Base-by-base conservation (phyloP, 1,284 basidiomycete genomes). In the Pholiota adiposa region DNA sequence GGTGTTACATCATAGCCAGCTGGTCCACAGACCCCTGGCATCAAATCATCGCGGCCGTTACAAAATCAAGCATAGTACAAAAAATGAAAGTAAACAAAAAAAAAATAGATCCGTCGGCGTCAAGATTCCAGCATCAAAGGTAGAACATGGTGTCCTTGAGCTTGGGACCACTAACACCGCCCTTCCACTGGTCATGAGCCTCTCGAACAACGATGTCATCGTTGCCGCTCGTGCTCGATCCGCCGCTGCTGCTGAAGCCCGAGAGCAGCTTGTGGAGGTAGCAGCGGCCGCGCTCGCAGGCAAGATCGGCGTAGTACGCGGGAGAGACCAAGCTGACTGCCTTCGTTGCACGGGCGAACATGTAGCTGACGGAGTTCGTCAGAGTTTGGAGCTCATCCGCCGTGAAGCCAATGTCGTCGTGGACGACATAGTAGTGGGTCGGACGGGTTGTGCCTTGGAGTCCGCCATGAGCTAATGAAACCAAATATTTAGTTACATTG, bases 331-430 rank as follows among this genome's bases (percentile, higher is more conserved):
- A 79, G 66, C 87, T 89, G 54, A 93, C 90, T 0, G 89, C 90
- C 72, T 91, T 91, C 12, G 91, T 92, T 21, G 90, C 90, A 12
- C 91, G 86, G 16, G 86, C 86, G 67, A 89, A 93, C 79, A 89
- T 83, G 72, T 90, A 92, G 70, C 86, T 86, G 67, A 91, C 76
- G 25, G 84, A 74, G 72, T 90, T 83, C 14, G 85, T 86, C 44
- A 86, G 67, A 5, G 72, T 71, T 64, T 93, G 90, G 3, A 94
- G 76, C 54, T 81, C 78, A 69, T 93, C 89, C 0, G 88, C 83
- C 1, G 74, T 79, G 74, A 93, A 85, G 3, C 77, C 78, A 56
- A 88, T 89, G 65, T 91, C 86, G 69, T 92, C 86, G 66, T 90
- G 84, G 9, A 93, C 83, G 58, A 91, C 88, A 64, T 84, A 88